Conservation (phyloP, 768 basidiomycete genomes). For the Pulveroboletus frians region DNA sequence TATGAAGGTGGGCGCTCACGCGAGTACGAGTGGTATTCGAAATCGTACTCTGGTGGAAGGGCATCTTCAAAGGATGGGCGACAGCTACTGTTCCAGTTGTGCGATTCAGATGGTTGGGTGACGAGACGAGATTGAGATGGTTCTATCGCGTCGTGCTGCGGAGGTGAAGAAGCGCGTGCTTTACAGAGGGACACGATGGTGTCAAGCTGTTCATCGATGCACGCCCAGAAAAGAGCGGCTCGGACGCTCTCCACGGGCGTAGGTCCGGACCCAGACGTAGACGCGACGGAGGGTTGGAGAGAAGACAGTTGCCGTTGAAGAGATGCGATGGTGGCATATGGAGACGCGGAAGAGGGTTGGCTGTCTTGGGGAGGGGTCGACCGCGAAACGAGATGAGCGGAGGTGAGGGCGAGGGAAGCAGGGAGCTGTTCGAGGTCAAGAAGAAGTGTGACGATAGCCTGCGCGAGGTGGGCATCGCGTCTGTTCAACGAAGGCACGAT, state of each 20-base stretch:
- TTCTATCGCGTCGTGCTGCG: slow-evolving; percentile 5
- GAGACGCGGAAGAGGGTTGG: slow-evolving; percentile 1
- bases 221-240: slow-evolving; percentile 64
- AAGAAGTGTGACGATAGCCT: slow-evolving; percentile 64
- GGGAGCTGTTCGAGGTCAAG: slow-evolving; percentile 64
- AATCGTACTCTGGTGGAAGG: slow-evolving; percentile 54
- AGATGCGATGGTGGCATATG: slow-evolving; percentile 47
- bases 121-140: slow-evolving; percentile 17
- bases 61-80: slow-evolving; percentile 26
- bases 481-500: slow-evolving; percentile 40
- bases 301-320: slow-evolving; percentile 67
- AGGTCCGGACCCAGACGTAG: slow-evolving; percentile 5
- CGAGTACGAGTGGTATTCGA: slow-evolving; percentile 9
- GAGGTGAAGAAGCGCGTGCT: slow-evolving; percentile 38
- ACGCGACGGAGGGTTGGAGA: slow-evolving; percentile 41
- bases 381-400: slow-evolving; percentile 11
- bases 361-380: slow-evolving; percentile 5
- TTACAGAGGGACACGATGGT: slow-evolving; percentile 61
- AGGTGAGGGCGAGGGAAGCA: slow-evolving; percentile 15
- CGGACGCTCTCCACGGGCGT: slow-evolving; percentile 51
- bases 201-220: slow-evolving; percentile 72
- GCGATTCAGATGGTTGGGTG: slow-evolving; percentile 35
- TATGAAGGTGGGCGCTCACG: slow-evolving; percentile 28
- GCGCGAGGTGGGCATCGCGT: slow-evolving; percentile 59
- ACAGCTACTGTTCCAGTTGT: neutral